Evolutionary conservation across 2,329 filamentous ascomycete genomes (phyloP).

Genomic region (Pseudogymnoascus pannorum): DNA sequence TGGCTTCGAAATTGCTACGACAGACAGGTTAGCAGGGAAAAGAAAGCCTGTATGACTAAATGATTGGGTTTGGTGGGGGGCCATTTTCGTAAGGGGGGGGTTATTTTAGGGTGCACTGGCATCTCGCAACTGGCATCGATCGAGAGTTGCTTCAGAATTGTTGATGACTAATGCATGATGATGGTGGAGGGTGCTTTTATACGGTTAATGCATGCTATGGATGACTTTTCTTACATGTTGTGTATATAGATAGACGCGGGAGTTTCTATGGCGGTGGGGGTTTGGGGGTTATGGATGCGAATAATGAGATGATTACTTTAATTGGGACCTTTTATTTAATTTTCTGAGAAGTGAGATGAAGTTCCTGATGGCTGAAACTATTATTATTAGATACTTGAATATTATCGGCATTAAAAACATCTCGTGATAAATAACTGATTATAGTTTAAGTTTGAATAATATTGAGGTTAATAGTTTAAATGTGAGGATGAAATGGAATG

Average conservation of each 20-base stretch:
- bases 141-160: neutral
- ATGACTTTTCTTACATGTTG: neutral
- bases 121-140: neutral
- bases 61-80: neutral
- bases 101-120: neutral
- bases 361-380: no score
- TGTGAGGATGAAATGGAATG: no score
- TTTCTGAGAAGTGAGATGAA: no score
- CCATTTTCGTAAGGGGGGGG: no score
- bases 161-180: no score
- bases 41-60: neutral
- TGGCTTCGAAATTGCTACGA: neutral
- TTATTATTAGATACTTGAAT: no score
- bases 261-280: neutral
- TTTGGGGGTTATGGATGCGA: neutral
- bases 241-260: neutral
- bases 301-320: neutral
- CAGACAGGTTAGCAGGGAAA: neutral
- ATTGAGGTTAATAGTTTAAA: no score
- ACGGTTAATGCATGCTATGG: neutral
- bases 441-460: no score
- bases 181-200: neutral
- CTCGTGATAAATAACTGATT: no score
- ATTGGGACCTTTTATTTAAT: no score
- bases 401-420: no score